phyloP scores from a whole-genome alignment of 1,139 yeast genomes.

The Lodderomyces metapsilosis region DNA sequence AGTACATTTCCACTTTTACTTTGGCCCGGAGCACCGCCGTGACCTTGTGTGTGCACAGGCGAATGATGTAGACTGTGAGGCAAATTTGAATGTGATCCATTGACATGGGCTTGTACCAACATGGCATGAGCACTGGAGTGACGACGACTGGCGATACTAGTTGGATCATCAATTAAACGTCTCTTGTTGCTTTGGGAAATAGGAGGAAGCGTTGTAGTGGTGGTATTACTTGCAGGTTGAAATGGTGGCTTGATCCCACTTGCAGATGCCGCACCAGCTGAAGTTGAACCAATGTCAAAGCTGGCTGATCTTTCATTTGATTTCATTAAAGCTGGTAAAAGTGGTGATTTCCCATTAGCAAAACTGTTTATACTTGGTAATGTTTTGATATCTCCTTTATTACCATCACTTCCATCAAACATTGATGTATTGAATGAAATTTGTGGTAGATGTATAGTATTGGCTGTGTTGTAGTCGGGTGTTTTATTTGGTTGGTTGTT shows the following conservation, averaged over 20 bases:
- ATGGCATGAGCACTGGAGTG: conserved; percentile 30
- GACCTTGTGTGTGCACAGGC: not conserved
- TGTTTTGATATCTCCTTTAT: conserved; percentile 2
- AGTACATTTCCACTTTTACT: conserved; percentile 21
- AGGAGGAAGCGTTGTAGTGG: conserved; percentile 21
- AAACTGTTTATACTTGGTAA: conserved; percentile 8
- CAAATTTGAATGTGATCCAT: conserved; percentile 21
- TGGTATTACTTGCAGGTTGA: not conserved
- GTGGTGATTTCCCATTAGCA: conserved; percentile 11
- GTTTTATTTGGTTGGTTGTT: conserved; percentile 10
- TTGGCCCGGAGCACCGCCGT: not conserved
- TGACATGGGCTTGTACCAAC: conserved; percentile 14
- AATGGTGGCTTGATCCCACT: not conserved
- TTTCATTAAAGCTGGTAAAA: conserved; percentile 5
- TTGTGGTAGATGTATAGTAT: conserved; percentile 16
- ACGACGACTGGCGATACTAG: conserved; percentile 18
- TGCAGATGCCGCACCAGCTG: not conserved
- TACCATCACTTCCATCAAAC: conserved; percentile 22
- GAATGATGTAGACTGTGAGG: conserved; percentile 9
- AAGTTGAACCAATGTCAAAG: conserved; percentile 26
- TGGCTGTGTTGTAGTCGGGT: not conserved
- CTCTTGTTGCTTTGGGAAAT: conserved; percentile 23
- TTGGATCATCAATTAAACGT: conserved; percentile 29
- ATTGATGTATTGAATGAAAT: conserved; percentile 42
- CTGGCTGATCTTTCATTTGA: conserved; percentile 28